Percentiles rank a stretch among this genome's conserved stretches.
Conservation (phyloP, 2,329 filamentous ascomycete genomes). For the Dendrostoma leiphaemia region DNA sequence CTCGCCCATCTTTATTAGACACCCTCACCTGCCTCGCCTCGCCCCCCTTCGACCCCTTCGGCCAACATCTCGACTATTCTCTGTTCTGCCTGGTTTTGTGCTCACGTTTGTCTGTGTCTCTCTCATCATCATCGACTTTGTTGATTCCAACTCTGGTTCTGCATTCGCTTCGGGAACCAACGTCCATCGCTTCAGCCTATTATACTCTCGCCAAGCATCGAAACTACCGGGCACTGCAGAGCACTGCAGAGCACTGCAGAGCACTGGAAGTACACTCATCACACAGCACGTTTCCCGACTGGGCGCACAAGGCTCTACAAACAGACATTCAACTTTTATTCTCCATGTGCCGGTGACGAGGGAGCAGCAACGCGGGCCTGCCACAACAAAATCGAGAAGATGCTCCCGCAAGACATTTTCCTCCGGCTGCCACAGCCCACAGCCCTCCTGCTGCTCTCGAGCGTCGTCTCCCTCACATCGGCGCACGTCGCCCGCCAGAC, state of each 20-base stretch:
- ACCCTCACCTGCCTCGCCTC: neutral
- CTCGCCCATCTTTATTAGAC: neutral
- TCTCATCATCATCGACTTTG: too few species aligned
- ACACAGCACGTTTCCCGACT: too few species aligned
- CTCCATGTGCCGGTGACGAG: slow-evolving; percentile 7
- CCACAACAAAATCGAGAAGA: slow-evolving; percentile 4
- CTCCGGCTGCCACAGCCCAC: slow-evolving; percentile 28
- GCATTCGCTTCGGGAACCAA: neutral
- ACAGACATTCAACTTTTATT: neutral
- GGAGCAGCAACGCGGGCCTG: neutral
- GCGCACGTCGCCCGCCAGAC: slow-evolving; percentile 26
- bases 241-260: too few species aligned
- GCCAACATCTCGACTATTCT: too few species aligned
- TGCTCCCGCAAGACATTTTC: slow-evolving; percentile 24
- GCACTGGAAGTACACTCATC: too few species aligned
- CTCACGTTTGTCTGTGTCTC: too few species aligned
- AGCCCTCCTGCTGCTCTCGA: slow-evolving; percentile 28
- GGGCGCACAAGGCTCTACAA: too few species aligned
- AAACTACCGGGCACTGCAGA: neutral
- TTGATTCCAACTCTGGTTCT: neutral
- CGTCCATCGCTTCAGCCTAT: neutral
- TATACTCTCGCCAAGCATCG: neutral
- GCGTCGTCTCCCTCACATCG: slow-evolving; percentile 23
- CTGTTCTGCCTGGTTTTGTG: too few species aligned
- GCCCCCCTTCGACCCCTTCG: too few species aligned